These are phyloP conservation scores for Protea cynaroides DNA, from an alignment of 164 flowering plant genomes.

Conservation along the genomic window DNA sequence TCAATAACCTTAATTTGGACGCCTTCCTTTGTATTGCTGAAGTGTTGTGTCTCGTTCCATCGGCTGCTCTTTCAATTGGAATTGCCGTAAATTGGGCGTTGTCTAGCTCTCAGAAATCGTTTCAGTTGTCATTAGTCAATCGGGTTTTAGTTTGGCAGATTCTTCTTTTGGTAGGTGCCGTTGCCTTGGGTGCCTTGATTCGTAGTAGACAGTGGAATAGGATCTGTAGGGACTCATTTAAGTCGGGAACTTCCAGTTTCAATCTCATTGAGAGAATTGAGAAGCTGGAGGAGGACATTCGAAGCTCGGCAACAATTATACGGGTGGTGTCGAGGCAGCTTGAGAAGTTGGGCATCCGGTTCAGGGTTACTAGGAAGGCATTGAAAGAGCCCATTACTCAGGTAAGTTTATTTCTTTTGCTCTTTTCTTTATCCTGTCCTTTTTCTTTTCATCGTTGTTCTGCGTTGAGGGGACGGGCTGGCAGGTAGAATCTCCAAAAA, in stretches of 20 bases:
- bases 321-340: constrained; percentile 80
- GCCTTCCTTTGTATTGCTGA: constrained; percentile 51
- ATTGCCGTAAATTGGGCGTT: constrained; percentile 34
- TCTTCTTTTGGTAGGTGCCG: neutral
- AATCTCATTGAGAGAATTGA: constrained; percentile 69
- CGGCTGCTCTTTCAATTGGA: constrained; percentile 42
- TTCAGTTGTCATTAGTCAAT: constrained; percentile 6
- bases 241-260: constrained; percentile 18
- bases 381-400: constrained; percentile 74
- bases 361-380: constrained; percentile 72
- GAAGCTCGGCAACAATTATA: constrained; percentile 47
- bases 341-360: constrained; percentile 91
- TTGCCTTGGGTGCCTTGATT: neutral
- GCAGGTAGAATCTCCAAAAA: neutral
- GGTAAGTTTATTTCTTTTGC: constrained; percentile 33
- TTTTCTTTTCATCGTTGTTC: no score
- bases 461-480: neutral
- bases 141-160: neutral
- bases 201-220: constrained; percentile 65
- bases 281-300: constrained; percentile 82
- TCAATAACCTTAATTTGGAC: constrained; percentile 31
- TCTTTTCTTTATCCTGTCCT: neutral
- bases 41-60: constrained; percentile 40
- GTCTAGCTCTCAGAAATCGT: constrained; percentile 23
- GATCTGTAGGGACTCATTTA: constrained; percentile 29